These are phyloP conservation scores for Adansonia gregorii DNA, from an alignment of 441 rosid species.

Conservation along the genomic window DNA sequence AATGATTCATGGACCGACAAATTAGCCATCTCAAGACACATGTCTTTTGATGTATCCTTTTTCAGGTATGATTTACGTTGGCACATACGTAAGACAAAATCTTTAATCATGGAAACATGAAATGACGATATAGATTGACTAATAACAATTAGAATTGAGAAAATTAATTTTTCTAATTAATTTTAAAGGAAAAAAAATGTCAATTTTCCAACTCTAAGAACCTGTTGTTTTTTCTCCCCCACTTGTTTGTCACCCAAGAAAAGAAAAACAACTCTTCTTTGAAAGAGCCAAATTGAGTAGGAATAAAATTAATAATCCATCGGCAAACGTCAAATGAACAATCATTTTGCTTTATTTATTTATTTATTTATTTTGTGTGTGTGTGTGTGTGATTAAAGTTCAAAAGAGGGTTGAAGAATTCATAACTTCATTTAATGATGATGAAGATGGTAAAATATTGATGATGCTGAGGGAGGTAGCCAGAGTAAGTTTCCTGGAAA, in stretches of 20 bases:
- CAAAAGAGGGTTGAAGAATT: constrained; percentile 27
- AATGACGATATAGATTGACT: not conserved
- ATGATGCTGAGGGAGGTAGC: constrained; percentile 26
- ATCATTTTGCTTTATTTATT: not conserved
- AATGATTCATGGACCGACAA: constrained; percentile 59
- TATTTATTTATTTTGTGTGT: no score
- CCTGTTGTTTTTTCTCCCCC: not conserved
- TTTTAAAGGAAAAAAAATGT: not conserved
- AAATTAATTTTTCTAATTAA: no score
- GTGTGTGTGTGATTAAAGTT: constrained; percentile 13
- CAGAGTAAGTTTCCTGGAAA: constrained; percentile 49
- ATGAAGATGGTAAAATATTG: constrained; percentile 16
- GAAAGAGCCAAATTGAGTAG: not conserved
- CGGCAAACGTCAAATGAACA: not conserved
- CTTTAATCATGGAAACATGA: constrained; percentile 40
- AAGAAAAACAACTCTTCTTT: constrained; percentile 9
- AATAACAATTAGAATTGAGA: not conserved
- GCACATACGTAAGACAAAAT: constrained; percentile 56
- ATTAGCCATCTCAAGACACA: constrained; percentile 50
- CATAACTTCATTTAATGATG: not conserved
- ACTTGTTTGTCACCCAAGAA: not conserved
- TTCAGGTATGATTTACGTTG: constrained; percentile 40
- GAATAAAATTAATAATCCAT: not conserved
- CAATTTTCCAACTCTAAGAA: constrained; percentile 18
- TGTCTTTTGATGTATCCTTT: constrained; percentile 45